These are phyloP conservation scores for Acacia melanoxylon DNA, from an alignment of 306 rosid species.

Conservation along the genomic window DNA sequence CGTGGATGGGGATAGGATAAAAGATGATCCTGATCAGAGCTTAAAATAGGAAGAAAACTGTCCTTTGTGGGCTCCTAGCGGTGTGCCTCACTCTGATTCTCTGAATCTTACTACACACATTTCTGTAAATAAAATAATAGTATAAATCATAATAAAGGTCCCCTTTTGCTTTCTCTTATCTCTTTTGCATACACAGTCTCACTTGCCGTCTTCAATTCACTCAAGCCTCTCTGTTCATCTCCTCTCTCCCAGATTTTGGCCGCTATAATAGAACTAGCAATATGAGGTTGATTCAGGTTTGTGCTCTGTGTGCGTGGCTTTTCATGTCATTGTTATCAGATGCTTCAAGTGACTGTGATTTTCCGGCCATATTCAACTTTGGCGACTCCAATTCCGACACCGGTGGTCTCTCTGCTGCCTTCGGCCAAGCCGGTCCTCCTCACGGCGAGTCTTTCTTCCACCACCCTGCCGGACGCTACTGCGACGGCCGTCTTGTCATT, in stretches of 20 bases:
- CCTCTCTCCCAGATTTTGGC: neutral
- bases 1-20: neutral
- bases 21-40: neutral
- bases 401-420: constrained; percentile 86
- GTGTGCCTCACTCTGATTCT: neutral
- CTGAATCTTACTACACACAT: neutral
- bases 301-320: constrained; percentile 21
- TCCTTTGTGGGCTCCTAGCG: neutral
- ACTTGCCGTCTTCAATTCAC: neutral
- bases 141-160: neutral
- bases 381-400: constrained; percentile 97
- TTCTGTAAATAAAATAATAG: neutral
- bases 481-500: constrained; percentile 69
- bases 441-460: constrained; percentile 58
- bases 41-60: neutral
- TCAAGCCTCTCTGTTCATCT: neutral
- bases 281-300: constrained; percentile 8
- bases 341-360: constrained; percentile 45
- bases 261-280: neutral
- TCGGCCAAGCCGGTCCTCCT: constrained; percentile 75
- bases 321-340: constrained; percentile 27
- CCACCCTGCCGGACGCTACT: constrained; percentile 68
- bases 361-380: constrained; percentile 83
- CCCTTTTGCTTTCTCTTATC: neutral
- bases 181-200: neutral